phyloP scores from a whole-genome alignment of 495 filamentous ascomycete species.

The Pseudoneurospora amorphoporcata region DNA sequence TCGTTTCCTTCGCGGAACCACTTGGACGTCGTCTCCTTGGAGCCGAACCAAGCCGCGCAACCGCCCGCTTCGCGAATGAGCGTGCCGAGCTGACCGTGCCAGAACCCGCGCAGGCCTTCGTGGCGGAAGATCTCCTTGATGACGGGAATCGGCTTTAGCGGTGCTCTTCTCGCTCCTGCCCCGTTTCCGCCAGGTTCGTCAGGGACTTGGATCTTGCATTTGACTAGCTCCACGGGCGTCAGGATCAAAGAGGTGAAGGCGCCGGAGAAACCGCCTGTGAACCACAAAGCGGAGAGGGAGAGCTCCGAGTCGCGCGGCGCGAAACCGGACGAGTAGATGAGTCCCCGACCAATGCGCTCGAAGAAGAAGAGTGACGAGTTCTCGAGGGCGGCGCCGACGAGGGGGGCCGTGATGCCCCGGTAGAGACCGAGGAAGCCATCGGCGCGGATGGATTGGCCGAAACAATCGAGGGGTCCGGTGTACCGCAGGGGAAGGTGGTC shows the following conservation, averaged over 20 bases:
- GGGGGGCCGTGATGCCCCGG: conserved; percentile 83
- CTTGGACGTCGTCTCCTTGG: conserved; percentile 69
- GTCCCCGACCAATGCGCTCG: conserved; percentile 52
- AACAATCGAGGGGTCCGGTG: conserved; percentile 84
- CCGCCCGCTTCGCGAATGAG: conserved; percentile 91
- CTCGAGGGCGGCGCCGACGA: conserved; percentile 86
- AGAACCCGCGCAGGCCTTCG: conserved; percentile 78
- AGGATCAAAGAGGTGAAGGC: conserved; percentile 82
- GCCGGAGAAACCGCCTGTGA: conserved; percentile 76
- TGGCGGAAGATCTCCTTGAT: conserved; percentile 69
- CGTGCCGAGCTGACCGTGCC: conserved; percentile 89
- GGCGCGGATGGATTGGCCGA: conserved; percentile 66
- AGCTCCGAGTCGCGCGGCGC: conserved; percentile 43
- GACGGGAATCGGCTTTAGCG: conserved; percentile 37
- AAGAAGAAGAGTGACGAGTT: conserved; percentile 93
- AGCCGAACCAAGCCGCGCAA: conserved; percentile 89
- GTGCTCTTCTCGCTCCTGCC: conserved; percentile 2
- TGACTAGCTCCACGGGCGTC: conserved; percentile 93
- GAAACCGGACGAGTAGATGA: conserved; percentile 47
- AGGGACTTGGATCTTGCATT: conserved; percentile 93
- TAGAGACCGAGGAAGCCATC: conserved; percentile 79
- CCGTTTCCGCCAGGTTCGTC: conserved; percentile 18
- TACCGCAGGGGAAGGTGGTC: conserved; percentile 74
- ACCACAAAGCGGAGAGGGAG: conserved; percentile 59
- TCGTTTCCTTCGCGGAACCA: conserved; percentile 46